Evolutionary conservation across 768 basidiomycete genomes (phyloP).

Genomic region (Astraeus odoratus): DNA sequence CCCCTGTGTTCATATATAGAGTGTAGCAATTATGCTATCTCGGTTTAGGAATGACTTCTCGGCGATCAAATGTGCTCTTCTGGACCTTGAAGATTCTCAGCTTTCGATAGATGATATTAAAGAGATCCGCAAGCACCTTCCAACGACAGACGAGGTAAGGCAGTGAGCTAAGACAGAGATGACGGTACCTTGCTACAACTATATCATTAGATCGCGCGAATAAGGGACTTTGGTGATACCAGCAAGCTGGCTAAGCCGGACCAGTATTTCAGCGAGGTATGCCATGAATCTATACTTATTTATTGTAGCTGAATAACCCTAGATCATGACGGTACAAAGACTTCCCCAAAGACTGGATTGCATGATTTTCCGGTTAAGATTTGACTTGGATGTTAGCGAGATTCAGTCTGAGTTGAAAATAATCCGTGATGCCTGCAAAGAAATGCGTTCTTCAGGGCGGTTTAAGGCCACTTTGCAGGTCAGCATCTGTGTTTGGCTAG

Average conservation of each 20-base stretch:
- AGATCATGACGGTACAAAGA: slow-evolving; percentile 78
- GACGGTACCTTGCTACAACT: not conserved
- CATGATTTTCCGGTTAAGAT: slow-evolving; percentile 77
- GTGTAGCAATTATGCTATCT: slow-evolving; percentile 75
- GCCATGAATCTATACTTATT: slow-evolving; percentile 4
- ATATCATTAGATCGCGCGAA: slow-evolving; percentile 43
- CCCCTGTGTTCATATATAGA: slow-evolving; percentile 2
- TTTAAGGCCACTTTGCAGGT: slow-evolving; percentile 73
- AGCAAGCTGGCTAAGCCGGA: slow-evolving; percentile 76
- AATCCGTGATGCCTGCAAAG: slow-evolving; percentile 60
- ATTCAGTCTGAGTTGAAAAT: slow-evolving; percentile 74
- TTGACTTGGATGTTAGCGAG: slow-evolving; percentile 81
- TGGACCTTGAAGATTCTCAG: slow-evolving; percentile 62
- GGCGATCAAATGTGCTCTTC: slow-evolving; percentile 63
- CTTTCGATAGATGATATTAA: slow-evolving; percentile 72
- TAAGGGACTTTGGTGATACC: slow-evolving; percentile 66
- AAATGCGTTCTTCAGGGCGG: slow-evolving; percentile 54
- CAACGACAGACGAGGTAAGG: slow-evolving; percentile 74
- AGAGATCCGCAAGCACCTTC: slow-evolving; percentile 66
- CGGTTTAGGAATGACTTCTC: slow-evolving; percentile 59
- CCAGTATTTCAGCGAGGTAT: slow-evolving; percentile 72
- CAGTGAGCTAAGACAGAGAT: not conserved
- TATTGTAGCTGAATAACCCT: slow-evolving; percentile 3
- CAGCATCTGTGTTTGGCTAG: slow-evolving; percentile 6
- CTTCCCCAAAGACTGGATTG: slow-evolving; percentile 67